phyloP scores from a whole-genome alignment of 176 grass and related monocot genomes.

The Chrysopogon serrulatus region DNA sequence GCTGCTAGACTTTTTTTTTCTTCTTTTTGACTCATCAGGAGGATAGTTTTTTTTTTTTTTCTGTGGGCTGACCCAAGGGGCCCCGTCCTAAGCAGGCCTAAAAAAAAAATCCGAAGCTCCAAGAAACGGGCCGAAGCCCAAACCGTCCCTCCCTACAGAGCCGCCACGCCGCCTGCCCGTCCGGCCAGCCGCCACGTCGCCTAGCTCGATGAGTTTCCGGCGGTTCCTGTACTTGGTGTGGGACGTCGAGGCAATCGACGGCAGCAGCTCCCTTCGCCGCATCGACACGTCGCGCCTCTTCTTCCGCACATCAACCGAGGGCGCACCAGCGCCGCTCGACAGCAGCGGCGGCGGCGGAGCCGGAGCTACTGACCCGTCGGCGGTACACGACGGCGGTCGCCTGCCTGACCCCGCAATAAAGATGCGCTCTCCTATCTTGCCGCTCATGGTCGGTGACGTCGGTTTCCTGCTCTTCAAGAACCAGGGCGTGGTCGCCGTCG shows the following conservation, averaged over 20 bases:
- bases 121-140: no score
- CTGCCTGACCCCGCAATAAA: not conserved
- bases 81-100: not conserved
- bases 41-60: no score
- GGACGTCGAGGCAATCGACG: not conserved
- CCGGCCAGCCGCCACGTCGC: no score
- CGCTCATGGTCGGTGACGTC: rapidly evolving
- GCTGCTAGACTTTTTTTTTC: no score
- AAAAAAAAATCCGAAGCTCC: no score
- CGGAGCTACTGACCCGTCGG: not conserved
- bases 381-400: not conserved
- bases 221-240: not conserved
- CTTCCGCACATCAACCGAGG: not conserved
- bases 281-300: not conserved
- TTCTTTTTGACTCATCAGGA: no score
- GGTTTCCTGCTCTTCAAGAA: not conserved
- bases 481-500: not conserved
- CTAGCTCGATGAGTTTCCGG: not conserved
- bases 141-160: no score
- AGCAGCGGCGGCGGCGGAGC: not conserved
- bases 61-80: not conserved
- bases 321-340: not conserved
- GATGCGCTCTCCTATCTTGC: not conserved
- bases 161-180: no score
- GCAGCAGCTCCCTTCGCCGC: not conserved